These are phyloP conservation scores for Hanseniaspora gamundiae DNA, from an alignment of 1,139 yeast genomes.

Conservation along the genomic window DNA sequence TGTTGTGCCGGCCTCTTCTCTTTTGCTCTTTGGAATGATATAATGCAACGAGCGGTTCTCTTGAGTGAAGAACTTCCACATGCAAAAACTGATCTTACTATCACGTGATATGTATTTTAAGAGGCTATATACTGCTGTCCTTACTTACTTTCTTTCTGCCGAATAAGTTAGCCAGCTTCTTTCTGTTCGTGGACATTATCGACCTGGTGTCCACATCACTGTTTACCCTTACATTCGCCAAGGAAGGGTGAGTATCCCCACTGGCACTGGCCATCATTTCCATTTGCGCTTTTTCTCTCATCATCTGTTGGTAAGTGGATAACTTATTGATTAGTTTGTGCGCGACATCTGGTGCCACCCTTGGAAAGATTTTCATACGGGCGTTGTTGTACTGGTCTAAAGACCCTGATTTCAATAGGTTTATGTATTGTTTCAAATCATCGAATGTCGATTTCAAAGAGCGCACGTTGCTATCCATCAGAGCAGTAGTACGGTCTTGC, in stretches of 20 bases:
- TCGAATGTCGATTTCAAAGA: conserved; percentile 42
- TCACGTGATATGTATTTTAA: too few relatives aligned
- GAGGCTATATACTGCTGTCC: too few relatives aligned
- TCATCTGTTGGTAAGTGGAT: conserved; percentile 13
- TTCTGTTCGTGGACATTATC: conserved; percentile 5
- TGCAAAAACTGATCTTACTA: too few relatives aligned
- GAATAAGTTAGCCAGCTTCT: conserved; percentile 5
- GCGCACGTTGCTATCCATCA: conserved; percentile 22
- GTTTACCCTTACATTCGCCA: too few relatives aligned
- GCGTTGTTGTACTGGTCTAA: conserved; percentile 43
- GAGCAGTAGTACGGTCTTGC: conserved; percentile 15
- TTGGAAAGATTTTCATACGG: conserved; percentile 48
- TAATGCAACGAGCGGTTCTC: too few relatives aligned
- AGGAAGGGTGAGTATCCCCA: conserved; percentile 4
- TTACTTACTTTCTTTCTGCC: conserved; percentile 4
- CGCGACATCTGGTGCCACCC: conserved; percentile 51
- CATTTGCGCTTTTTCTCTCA: conserved; percentile 3
- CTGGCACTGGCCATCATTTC: neutral
- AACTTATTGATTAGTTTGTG: conserved; percentile 35
- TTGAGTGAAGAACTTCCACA: too few relatives aligned
- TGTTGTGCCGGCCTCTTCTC: neutral
- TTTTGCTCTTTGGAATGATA: too few relatives aligned
- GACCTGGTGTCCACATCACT: conserved; percentile 7
- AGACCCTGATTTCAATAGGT: conserved; percentile 38
- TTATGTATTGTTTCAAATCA: conserved; percentile 53